These are phyloP conservation scores for Candida maris DNA, from an alignment of 805 yeast species.

Conservation along the genomic window DNA sequence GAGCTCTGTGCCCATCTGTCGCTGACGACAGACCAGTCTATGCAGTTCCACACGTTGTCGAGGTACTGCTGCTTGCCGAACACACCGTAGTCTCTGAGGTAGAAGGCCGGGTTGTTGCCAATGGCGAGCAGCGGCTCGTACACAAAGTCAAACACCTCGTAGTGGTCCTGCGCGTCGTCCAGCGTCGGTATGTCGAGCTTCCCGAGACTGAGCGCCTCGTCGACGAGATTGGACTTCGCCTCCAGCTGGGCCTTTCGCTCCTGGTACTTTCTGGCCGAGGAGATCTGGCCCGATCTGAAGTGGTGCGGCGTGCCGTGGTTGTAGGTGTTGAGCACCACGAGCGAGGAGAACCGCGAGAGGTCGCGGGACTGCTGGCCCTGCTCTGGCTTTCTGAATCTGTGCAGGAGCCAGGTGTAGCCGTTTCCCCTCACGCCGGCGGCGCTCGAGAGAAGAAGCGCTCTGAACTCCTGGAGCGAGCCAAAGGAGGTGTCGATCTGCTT, in stretches of 20 bases:
- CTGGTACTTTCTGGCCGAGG: slow-evolving; percentile 34
- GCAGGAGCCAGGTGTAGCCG: slow-evolving; percentile 89
- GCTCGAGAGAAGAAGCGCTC: slow-evolving; percentile 63
- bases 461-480: slow-evolving; percentile 75
- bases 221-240: slow-evolving; percentile 9
- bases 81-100: slow-evolving; percentile 72
- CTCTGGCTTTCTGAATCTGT: slow-evolving; percentile 39
- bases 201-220: slow-evolving; percentile 10
- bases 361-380: slow-evolving; percentile 21
- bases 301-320: slow-evolving; percentile 84
- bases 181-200: slow-evolving; percentile 27
- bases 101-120: slow-evolving; percentile 69
- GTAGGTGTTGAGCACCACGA: slow-evolving; percentile 78
- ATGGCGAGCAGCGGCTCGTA: slow-evolving; percentile 63
- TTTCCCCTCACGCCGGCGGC: slow-evolving; percentile 77
- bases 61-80: slow-evolving; percentile 72
- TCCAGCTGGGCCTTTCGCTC: slow-evolving; percentile 21
- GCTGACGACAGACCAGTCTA: slow-evolving; percentile 79
- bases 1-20: slow-evolving; percentile 33
- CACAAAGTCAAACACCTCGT: slow-evolving; percentile 38
- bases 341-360: slow-evolving; percentile 34
- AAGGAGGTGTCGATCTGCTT: slow-evolving; percentile 57
- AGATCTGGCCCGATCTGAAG: slow-evolving; percentile 49
- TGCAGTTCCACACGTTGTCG: slow-evolving; percentile 67
- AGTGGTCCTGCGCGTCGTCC: slow-evolving; percentile 39